Base-by-base conservation (phyloP, 495 filamentous ascomycete species). In the Terfezia boudieri region DNA sequence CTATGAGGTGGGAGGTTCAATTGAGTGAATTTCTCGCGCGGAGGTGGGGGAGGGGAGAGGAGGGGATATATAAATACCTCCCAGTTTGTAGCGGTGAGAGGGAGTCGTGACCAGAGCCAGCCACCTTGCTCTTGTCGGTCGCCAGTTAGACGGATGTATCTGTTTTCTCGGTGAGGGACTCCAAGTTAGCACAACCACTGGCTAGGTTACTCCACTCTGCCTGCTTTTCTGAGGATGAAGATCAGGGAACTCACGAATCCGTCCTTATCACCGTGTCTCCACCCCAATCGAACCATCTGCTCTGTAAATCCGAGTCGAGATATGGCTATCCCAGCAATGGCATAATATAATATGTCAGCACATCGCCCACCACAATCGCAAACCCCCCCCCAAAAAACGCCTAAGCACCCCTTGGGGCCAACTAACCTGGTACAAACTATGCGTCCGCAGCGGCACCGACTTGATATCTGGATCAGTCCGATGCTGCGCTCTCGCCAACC, bases 261-360 rank as follows among this genome's bases (percentile, higher is more conserved):
- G 87, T 83, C 50, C 92, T 81, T 64, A 96, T 74, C 59, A 99
- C 78, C 6, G 90, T 92, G 67, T 94, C 85, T 62, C 88, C 90
- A 64, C 92, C 92, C 76, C 93, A 99, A 71, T 99, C 92, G 68
- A 84, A 99, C 86, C 90, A 99, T 70, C 92, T 83, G 72, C 84
- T 94, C 74, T 94, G 85, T 80, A 96, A 88, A 68, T 99, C 92
- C 56, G 86, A 86, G 70, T 96, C 90, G 51, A 99, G 76, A 69
- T 95, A 99, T 51, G 92, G 92, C 83, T 95, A 65, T 69, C 38
- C 56, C 4, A 32, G 26, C 26, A 32, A 32, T 32, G 26, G 26
- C 26, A 64, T 38, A 23, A 58, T 2, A 64, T 38, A 23, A 58
- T 52, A 37, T 57, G 52, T 55, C 57, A 22, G 16, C 35, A 23